These are phyloP conservation scores for Suhomyces sp. DNA, from an alignment of 805 yeast genomes.

Conservation along the genomic window DNA sequence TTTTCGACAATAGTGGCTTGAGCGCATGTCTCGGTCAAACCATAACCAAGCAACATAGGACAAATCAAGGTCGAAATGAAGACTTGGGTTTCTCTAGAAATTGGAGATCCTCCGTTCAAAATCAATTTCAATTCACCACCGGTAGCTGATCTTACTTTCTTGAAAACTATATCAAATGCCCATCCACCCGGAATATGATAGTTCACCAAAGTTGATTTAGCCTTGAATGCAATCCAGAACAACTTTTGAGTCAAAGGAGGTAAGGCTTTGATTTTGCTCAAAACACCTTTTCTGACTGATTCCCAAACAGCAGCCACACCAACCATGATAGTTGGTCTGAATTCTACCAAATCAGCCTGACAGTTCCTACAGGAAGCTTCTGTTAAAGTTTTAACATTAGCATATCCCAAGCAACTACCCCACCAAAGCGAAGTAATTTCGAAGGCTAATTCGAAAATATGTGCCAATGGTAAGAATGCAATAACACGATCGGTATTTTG, in stretches of 20 bases:
- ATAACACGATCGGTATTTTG: slow-evolving; percentile 65
- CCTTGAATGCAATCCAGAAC: slow-evolving; percentile 84
- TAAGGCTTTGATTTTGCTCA: slow-evolving; percentile 65
- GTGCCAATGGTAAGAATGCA: slow-evolving; percentile 93
- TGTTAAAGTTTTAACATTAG: slow-evolving; percentile 85
- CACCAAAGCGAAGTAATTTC: slow-evolving; percentile 78
- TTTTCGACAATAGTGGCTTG: slow-evolving; percentile 72
- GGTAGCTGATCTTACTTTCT: slow-evolving; percentile 87
- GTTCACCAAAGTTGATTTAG: slow-evolving; percentile 61
- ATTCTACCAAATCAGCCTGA: slow-evolving; percentile 80
- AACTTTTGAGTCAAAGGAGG: slow-evolving; percentile 69
- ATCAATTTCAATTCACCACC: slow-evolving; percentile 79
- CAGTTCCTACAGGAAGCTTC: slow-evolving; percentile 81
- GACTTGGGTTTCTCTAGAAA: slow-evolving; percentile 75
- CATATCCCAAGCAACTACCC: slow-evolving; percentile 91
- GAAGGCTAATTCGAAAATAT: slow-evolving; percentile 87
- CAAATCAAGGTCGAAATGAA: slow-evolving; percentile 74
- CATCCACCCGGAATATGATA: slow-evolving; percentile 74
- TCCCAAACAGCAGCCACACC: slow-evolving; percentile 99
- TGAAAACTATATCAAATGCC: slow-evolving; percentile 76
- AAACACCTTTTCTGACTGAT: slow-evolving; percentile 86
- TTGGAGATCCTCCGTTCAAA: slow-evolving; percentile 92
- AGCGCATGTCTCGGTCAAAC: slow-evolving; percentile 95
- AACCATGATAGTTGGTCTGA: slow-evolving; percentile 91
- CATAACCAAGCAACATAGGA: slow-evolving; percentile 92